phyloP scores from a whole-genome alignment of 2,329 filamentous ascomycete genomes.

The Diaporthe velutina region DNA sequence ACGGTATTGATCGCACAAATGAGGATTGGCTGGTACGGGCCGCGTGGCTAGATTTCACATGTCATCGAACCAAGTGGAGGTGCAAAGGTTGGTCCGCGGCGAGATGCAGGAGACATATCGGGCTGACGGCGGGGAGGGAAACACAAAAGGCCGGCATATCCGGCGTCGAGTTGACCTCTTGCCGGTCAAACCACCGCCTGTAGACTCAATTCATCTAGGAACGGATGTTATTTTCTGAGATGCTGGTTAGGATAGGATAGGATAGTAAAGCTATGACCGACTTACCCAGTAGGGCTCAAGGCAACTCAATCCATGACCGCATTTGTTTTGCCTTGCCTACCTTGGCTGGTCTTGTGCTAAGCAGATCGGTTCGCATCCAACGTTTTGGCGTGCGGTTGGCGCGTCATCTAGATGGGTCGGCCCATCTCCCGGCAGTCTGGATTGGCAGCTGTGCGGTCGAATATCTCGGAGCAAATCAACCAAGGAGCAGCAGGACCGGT shows the following conservation, averaged over 20 bases:
- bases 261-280: background rate
- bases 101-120: background rate
- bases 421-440: conserved; percentile 7
- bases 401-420: background rate
- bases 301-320: background rate
- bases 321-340: background rate
- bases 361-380: background rate
- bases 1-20: background rate
- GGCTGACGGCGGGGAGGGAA: background rate
- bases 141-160: background rate
- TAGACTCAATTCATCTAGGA: background rate
- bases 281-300: background rate
- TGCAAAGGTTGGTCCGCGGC: background rate
- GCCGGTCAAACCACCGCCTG: background rate
- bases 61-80: background rate
- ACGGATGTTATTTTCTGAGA: too few species aligned
- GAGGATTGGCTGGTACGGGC: background rate
- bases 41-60: background rate
- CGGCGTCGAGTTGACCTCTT: background rate
- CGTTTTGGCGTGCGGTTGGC: conserved; percentile 1
- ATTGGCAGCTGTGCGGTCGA: background rate
- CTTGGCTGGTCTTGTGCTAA: background rate
- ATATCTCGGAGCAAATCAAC: background rate
- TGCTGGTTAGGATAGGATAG: background rate
- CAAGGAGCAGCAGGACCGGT: background rate